Evolutionary conservation across 2,329 filamentous ascomycete genomes (phyloP), one percentile per base, ranked within the genome.

Genomic region (Botrytis galanthina): DNA sequence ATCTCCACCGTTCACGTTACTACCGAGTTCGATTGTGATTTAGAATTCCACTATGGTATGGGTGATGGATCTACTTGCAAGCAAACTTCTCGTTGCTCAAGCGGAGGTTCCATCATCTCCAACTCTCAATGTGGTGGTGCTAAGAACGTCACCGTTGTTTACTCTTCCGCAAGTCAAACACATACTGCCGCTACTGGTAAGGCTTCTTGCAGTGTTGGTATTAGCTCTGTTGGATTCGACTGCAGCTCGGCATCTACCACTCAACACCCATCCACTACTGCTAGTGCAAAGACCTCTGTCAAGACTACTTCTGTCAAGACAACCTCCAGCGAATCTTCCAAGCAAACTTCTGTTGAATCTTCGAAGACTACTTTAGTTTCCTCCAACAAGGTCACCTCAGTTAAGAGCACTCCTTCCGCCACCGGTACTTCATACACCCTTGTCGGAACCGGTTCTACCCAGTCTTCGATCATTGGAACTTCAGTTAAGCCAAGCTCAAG

Each of bases 121-220:
- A 98, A 98, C 88, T 89, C 86, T 75, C 94, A 98, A 87, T 98
- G 95, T 82, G 95, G 94, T 88, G 95, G 95, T 83, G 95, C 95
- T 77, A 93, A 88, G 81, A 90, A 89, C 73, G 94, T 98, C 75
- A 90, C 88, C 72, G 90, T 98, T 81, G 84, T 90, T 81, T 89
- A 86, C 83, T 60, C 71, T 72, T 68, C 71, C 39, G 87, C 88
- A 66, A 84, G 86, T 76, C 76, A 78, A 60, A 73, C 74, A 48
- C 48, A 70, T 14, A 83, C 88, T 74, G 89, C 91, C 80, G 84
- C 88, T 76, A 82, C 86, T 71, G 83, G 81, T 75, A 86, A 87
- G 80, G 81, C 85, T 74, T 86, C 67, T 84, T 96, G 93, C 85
- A 87, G 87, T 78, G 87, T 97, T 79, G 90, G 90, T 79, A 88